These are phyloP conservation scores for Chrysanthemum seticuspe DNA, from an alignment of 129 eudicot species.

Conservation along the genomic window DNA sequence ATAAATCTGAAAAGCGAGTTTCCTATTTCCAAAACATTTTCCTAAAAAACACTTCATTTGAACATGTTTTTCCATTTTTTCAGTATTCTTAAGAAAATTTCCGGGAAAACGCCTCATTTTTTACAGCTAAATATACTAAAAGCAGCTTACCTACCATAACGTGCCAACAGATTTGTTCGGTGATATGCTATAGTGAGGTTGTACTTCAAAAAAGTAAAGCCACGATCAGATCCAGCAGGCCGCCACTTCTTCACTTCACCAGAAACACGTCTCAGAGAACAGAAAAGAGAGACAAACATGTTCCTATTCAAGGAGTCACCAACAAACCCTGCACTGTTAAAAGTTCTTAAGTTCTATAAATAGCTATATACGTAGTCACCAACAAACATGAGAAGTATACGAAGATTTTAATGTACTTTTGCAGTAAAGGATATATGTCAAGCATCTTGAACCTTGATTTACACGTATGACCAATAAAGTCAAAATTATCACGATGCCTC, in stretches of 20 bases:
- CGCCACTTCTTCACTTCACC: constrained; percentile 93
- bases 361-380: background rate
- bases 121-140: constrained; percentile 1
- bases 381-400: constrained; percentile 8
- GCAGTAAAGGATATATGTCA: constrained; percentile 2
- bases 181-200: constrained; percentile 93
- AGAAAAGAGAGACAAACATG: constrained; percentile 94
- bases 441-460: constrained; percentile 23
- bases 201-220: constrained; percentile 77
- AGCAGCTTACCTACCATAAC: constrained; percentile 96
- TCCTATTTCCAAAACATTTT: too few relatives aligned
- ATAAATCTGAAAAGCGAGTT: too few relatives aligned
- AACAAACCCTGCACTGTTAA: constrained; percentile 86
- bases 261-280: constrained; percentile 66
- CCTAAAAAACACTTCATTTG: too few relatives aligned
- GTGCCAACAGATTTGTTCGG: constrained; percentile 90
- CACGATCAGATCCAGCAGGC: constrained; percentile 96
- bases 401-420: constrained; percentile 4
- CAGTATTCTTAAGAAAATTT: too few relatives aligned
- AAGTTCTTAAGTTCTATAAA: constrained; percentile 43
- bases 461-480: constrained; percentile 11
- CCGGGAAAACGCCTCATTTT: too few relatives aligned
- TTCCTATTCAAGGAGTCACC: constrained; percentile 97
- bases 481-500: constrained; percentile 11
- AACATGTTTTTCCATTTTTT: too few relatives aligned